These are phyloP conservation scores for Xerocomellus intermedius DNA, from an alignment of 768 basidiomycete species.

Conservation along the genomic window DNA sequence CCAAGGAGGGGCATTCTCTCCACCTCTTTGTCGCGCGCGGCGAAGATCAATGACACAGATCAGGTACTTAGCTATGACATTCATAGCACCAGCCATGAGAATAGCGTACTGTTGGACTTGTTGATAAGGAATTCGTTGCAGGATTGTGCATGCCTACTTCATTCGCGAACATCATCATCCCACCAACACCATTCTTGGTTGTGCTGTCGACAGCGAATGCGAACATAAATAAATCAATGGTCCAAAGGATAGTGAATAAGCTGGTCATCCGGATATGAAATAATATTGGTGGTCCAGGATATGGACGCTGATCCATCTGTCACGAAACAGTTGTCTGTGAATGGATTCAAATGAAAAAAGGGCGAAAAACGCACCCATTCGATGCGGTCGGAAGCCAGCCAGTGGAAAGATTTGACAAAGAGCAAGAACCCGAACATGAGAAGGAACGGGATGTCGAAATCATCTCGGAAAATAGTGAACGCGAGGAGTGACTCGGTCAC, in stretches of 20 bases:
- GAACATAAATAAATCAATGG: constrained; percentile 75
- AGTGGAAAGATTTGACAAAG: constrained; percentile 97
- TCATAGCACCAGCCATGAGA: constrained; percentile 75
- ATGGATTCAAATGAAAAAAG: neutral
- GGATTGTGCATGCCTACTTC: constrained; percentile 55
- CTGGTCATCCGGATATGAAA: constrained; percentile 83
- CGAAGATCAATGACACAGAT: constrained; percentile 81
- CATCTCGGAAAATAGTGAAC: constrained; percentile 95
- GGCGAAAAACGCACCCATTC: constrained; percentile 74
- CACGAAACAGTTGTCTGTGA: constrained; percentile 5
- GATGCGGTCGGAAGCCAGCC: constrained; percentile 92
- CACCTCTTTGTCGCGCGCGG: constrained; percentile 72
- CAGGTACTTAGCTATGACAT: constrained; percentile 77
- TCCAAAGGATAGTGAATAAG: constrained; percentile 73
- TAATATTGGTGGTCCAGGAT: constrained; percentile 76
- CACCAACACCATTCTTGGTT: constrained; percentile 73
- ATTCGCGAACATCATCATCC: constrained; percentile 93
- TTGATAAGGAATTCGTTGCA: constrained; percentile 10
- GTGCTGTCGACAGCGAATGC: constrained; percentile 79
- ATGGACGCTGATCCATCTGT: constrained; percentile 96
- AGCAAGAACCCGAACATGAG: constrained; percentile 93
- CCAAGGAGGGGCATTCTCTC: constrained; percentile 88
- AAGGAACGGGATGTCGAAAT: constrained; percentile 89
- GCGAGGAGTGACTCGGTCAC: constrained; percentile 95
- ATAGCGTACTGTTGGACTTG: constrained; percentile 70